A percentile compares a stretch with the other conserved stretches of the same genome.
Conservation (phyloP, 2,329 filamentous ascomycete species). For the Aspergillus viridinutans region DNA sequence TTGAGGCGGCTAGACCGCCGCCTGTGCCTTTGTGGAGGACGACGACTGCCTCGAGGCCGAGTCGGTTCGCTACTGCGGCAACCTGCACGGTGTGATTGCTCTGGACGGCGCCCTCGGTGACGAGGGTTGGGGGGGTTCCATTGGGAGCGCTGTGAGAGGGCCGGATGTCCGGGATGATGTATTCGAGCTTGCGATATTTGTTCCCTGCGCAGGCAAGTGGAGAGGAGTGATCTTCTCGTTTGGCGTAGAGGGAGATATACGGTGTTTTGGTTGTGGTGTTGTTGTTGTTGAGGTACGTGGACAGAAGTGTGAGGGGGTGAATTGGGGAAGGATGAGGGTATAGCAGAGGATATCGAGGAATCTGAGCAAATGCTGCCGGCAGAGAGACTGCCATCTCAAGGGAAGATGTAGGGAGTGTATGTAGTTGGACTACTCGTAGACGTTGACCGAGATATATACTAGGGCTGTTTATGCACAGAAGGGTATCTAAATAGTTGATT, state of each 20-base stretch:
- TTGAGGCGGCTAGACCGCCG: conserved; percentile 17
- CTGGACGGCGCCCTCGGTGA: conserved; percentile 35
- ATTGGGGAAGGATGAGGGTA: conserved; percentile 30
- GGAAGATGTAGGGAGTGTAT: neutral
- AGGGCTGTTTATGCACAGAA: neutral
- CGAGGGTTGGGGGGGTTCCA: conserved; percentile 21
- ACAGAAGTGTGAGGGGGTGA: conserved; percentile 24
- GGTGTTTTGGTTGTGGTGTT: neutral
- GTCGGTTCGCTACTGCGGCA: conserved; percentile 23
- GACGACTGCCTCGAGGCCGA: conserved; percentile 23
- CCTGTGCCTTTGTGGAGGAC: conserved; percentile 27
- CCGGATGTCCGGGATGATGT: conserved; percentile 33
- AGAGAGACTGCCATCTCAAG: conserved; percentile 12
- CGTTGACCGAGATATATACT: neutral
- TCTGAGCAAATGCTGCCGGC: conserved; percentile 23
- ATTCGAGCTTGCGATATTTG: conserved; percentile 38
- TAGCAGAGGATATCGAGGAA: conserved; percentile 26
- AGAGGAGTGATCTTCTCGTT: conserved; percentile 34
- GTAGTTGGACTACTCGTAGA: neutral
- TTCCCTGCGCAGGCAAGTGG: conserved; percentile 33
- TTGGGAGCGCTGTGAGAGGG: conserved; percentile 9
- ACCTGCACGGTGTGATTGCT: conserved; percentile 38
- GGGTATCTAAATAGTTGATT: neutral
- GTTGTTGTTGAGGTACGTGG: conserved; percentile 7
- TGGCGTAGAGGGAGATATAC: conserved; percentile 25